Base-by-base conservation (phyloP, 257 asterid species). In the Nemophila menziesii region DNA sequence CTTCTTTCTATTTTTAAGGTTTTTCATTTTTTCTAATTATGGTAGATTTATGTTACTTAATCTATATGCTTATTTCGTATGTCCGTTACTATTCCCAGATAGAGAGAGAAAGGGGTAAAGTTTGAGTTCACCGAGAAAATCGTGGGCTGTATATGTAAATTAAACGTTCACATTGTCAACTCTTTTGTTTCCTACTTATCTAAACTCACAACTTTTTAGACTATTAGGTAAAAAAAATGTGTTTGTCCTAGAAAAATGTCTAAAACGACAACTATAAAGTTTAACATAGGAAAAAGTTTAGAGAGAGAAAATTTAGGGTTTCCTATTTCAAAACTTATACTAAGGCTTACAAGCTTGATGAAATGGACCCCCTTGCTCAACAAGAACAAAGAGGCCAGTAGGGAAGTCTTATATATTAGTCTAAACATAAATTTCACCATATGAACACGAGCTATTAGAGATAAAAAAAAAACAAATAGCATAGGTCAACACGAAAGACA, bases 291-390 rank as follows among this genome's bases (percentile, higher is more conserved):
- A 16, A 22, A 6, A 21, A 29, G 19, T n/a, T n/a, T 11, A 18
- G 20, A 45, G 24, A 12, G 33, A 2, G 7, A 48, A 4, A 0
- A 36, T 57, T 47, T 70, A 73, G 75, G 67, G 66, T 62, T 79
- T 61, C 43, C 38, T 29, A 50, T 68, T 46, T 60, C 12, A 43
- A 42, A 20, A 45, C 33, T 41, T 36, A 21, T 4, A 58, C 12
- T 16, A 33, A 39, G 26, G 33, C 23, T 15, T 26, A 14, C 19
- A 5, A 11, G 4, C 43, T 18, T 22, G 61, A 22, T 33, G 42
- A 20, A 34, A 8, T 50, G 44, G 46, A 12, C 36, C 53, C 37
- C 43, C 51, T 62, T 53, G 62, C 54, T 53, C 49, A 11, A 43
- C 11, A 46, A 19, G 33, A 69, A 24, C 37, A 12, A 39, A 40